Base-by-base conservation (phyloP, 495 filamentous ascomycete genomes). In the Penicillium taxi region DNA sequence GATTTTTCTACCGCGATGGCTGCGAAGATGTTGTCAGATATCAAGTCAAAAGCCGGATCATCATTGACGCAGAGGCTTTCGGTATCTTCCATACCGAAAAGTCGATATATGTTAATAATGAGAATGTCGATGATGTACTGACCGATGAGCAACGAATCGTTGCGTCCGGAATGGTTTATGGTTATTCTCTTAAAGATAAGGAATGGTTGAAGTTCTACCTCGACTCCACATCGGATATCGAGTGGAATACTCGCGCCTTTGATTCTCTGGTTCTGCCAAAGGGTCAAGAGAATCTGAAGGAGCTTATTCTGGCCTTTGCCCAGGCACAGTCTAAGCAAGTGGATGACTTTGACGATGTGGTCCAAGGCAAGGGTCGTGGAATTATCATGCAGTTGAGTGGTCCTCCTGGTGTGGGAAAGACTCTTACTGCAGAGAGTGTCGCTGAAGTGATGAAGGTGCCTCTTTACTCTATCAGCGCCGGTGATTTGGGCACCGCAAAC, bases 201-300 rank as follows among this genome's bases (percentile, higher is more conserved):
- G 47, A 69, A 50, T 57, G 70, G 61, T 23, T 67, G 35, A 19
- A 56, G 35, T 55, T 72, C 44, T 52, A 65, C 43, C 36, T 68
- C 21, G 57, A 59, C 9, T 26, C 46, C 22, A 33, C 63, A 14
- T 32, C 48, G 29, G 55, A 72, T 33, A 70, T 78, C 14, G 48
- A 42, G 1, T 81, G 71, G 67, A 66, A 78, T 40, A 48, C 58
- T 2, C 50, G 58, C 2, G 74, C 73, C 8, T 80, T 81, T 44
- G 67, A 74, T 18, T 61, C 62, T 1, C 60, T 82, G 0, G 71
- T 79, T 5, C 55, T 82, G 3, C 54, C 54, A 3, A 13, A 32
- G 13, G 46, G 31, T 11, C 51, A 56, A 15, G 30, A 50, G 12
- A 35, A 42, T 14, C 34, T 60, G n/a, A 64, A 60, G 25, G 36